phyloP scores from a whole-genome alignment of 176 grass and related monocot species.

The Eleusine indica region DNA sequence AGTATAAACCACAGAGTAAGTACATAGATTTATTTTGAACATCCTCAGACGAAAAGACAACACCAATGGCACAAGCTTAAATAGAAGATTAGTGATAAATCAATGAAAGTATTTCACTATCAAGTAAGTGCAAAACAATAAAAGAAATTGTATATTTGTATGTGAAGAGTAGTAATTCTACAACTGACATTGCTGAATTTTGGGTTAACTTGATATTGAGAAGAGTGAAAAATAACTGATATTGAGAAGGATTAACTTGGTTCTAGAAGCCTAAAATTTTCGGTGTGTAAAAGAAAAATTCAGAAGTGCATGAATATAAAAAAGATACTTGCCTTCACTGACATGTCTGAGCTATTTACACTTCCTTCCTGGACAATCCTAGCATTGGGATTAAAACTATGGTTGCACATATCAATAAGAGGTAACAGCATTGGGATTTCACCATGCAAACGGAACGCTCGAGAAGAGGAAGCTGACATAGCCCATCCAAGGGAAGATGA shows the following conservation, averaged over 20 bases:
- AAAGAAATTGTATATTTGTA: constrained; percentile 3
- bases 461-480: constrained; percentile 87
- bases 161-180: neutral
- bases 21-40: constrained; percentile 1
- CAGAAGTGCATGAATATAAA: neutral
- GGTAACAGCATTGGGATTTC: constrained; percentile 93
- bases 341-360: constrained; percentile 71
- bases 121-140: constrained; percentile 2
- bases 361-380: constrained; percentile 82
- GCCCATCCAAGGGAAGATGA: constrained; percentile 93
- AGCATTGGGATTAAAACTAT: constrained; percentile 84
- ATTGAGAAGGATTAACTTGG: neutral
- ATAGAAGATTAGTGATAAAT: neutral
- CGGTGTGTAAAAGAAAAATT: neutral
- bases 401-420: constrained; percentile 98
- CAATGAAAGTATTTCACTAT: neutral
- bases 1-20: constrained; percentile 4
- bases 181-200: neutral
- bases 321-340: constrained; percentile 69
- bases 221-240: neutral
- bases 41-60: neutral
- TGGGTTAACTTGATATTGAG: too few species aligned
- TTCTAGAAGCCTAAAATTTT: constrained; percentile 1
- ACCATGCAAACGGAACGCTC: constrained; percentile 89
- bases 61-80: neutral